Evolutionary conservation across 495 filamentous ascomycete species (phyloP), one percentile per base, ranked within the genome.

Genomic region (Penicillium arizonense): DNA sequence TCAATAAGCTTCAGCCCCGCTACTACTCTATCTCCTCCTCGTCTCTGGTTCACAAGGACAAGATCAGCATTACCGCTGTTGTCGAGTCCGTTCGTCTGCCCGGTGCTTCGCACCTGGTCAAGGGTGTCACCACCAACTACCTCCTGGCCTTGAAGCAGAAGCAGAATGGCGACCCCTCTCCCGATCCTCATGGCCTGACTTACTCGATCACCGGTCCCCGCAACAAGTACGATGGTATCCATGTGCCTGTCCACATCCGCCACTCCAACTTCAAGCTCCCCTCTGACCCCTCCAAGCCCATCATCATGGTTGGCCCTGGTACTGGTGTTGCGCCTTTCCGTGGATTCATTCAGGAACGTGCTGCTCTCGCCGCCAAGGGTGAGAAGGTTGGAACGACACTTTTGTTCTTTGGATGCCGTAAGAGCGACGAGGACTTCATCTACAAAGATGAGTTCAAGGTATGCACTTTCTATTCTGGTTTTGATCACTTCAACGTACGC

Each of bases 1-100:
- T 97, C 47, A 88, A 87, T 73, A 96, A 96, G 77, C 83, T 99
- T 40, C 94, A 97, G 65, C 92, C 95, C 8, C 90, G 94, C 26
- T 99, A 97, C 79, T 99, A 99, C 77, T 97, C 95, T 21, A 99
- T 99, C 69, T 99, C 94, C 20, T 97, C 95, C 0, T 97, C 93
- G 0, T 97, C 94, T 20, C 69, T 90, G 9, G 94, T 96, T 35
- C 92, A 99, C 55, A 92, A 94, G 71, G 86, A 95, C 67, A 87
- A 89, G 74, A 89, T 97, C 56, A 88, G 94, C 54, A 87, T 99
- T 58, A 99, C 94, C 3, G 93, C 93, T 50, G 89, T 97, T 33
- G 94, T 99, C 51, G 95, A 96, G 70, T 87, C 86, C 35, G 76
- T 89, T 55, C 70, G 80, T 34, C 79, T 93, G 51, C 88, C 91